Base-by-base conservation (phyloP, 2,329 filamentous ascomycete species). In the Colletotrichum chlorophyti region DNA sequence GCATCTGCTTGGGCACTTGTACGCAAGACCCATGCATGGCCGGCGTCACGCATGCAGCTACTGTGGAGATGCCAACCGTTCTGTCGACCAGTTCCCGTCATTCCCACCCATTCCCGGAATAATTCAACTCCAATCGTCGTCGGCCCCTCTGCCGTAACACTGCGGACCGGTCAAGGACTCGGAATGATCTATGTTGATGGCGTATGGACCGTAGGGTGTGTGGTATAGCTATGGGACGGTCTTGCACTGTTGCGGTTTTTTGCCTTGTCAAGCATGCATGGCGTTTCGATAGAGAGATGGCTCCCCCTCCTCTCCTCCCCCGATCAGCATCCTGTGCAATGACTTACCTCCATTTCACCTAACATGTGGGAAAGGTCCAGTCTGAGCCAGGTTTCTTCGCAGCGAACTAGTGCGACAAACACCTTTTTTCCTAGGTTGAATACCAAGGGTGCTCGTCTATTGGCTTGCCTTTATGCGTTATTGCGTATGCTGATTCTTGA, bases 21-120 rank as follows among this genome's bases (percentile, higher is more conserved):
- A 60, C 58, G 45, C 60, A 49, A 61, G 41, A 26, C 12, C 23
- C 35, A 58, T 62, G 60, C 60, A 62, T 40, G 51, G 51, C 58
- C 47, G 48, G 58, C 58, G 58, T 62, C 58, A 58, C 60, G 15
- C 41, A 57, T 62, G 60, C 60, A 62, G 51, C 51, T 40, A 45
- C 21, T 61, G 58, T 61, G 60, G 60, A 37, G 58, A 37, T 27
- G 31, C 43, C 32, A 45, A 43, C 51, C 24, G 27, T 41, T 49
- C 45, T 37, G 32, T 46, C 26, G 14, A 27, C 40, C 57, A 50
- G 19, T 45, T 58, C 52, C 43, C 51, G 37, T 49, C 43, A 54
- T 27, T 24, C 42, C 41, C 51, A 51, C 42, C 51, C 26, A 31
- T 50, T 37, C 53, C 38, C 46, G 37, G 38, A n/a, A 9, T 23